Percentiles rank a stretch among this genome's conserved stretches.
Evolutionary conservation across 148 eudicot species (phyloP).

Genomic region (Fagopyrum tataricum): DNA sequence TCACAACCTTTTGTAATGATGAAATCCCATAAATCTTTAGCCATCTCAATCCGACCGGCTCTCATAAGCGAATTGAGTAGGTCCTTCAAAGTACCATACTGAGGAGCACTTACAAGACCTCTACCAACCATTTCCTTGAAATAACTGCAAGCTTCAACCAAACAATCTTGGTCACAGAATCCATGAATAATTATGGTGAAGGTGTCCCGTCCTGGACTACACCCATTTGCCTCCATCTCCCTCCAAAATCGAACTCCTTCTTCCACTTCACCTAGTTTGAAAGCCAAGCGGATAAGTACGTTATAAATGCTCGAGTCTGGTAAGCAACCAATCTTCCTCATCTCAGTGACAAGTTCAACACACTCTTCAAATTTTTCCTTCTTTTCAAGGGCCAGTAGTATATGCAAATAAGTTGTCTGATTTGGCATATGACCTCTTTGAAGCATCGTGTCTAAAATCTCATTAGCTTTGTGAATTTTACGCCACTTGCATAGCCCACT

Average conservation of each 20-base stretch:
- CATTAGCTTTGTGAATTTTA: conserved; percentile 61
- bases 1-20: conserved; percentile 71
- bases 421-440: conserved; percentile 61
- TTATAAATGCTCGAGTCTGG: conserved; percentile 73
- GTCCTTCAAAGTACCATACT: conserved; percentile 74
- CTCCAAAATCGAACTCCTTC: conserved; percentile 64
- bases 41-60: conserved; percentile 67
- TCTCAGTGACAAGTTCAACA: conserved; percentile 63
- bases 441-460: conserved; percentile 63
- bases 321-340: conserved; percentile 53
- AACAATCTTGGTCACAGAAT: conserved; percentile 46
- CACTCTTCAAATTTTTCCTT: conserved; percentile 86
- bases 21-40: conserved; percentile 81
- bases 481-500: conserved; percentile 84
- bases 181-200: conserved; percentile 73
- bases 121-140: conserved; percentile 83
- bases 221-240: conserved; percentile 58
- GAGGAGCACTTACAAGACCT: conserved; percentile 77
- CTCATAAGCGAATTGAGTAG: conserved; percentile 66
- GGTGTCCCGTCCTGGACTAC: conserved; percentile 62
- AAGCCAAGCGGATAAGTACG: conserved; percentile 58
- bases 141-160: conserved; percentile 70
- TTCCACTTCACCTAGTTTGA: conserved; percentile 74
- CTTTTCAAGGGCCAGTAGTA: conserved; percentile 82
- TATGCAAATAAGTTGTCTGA: conserved; percentile 58